Conservation (phyloP, 2,329 filamentous ascomycete species). For the Fusarium sp. region DNA sequence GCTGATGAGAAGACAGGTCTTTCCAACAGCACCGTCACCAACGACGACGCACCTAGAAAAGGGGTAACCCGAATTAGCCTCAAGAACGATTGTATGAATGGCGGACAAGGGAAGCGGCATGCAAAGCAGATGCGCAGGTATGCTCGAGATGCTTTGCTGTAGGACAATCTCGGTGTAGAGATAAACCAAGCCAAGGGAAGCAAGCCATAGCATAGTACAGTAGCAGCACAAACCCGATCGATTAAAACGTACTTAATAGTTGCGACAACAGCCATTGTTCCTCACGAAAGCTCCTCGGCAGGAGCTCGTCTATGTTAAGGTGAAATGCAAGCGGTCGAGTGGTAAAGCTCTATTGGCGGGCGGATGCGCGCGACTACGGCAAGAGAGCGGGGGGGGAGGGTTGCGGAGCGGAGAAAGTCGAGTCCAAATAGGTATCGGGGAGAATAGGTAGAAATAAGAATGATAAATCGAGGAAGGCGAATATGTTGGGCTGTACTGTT, state of each 20-base stretch:
- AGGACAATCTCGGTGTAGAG: conserved; percentile 11
- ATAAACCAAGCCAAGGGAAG: conserved; percentile 3
- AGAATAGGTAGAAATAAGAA: conserved; percentile 7
- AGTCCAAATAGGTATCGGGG: conserved; percentile 13
- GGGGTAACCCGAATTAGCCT: conserved; percentile 42
- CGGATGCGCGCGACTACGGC: conserved; percentile 40
- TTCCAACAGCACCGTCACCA: conserved; percentile 98
- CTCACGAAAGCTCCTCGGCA: conserved; percentile 54
- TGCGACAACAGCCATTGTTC: conserved; percentile 70
- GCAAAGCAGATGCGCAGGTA: conserved; percentile 35
- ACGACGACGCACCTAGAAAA: conserved; percentile 91
- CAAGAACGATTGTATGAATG: neutral
- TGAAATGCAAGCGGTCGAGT: conserved; percentile 43
- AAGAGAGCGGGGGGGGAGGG: conserved; percentile 34
- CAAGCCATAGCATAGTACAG: neutral
- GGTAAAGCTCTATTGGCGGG: conserved; percentile 43
- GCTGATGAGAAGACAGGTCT: conserved; percentile 98
- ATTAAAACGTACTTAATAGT: conserved; percentile 70
- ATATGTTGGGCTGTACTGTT: conserved; percentile 14
- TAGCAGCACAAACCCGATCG: conserved; percentile 19
- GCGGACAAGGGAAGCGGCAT: conserved; percentile 4
- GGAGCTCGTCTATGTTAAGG: conserved; percentile 50
- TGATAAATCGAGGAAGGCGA: conserved; percentile 9
- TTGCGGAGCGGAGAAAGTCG: conserved; percentile 32
- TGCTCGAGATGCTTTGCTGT: conserved; percentile 1